Evolutionary conservation across 768 basidiomycete species (phyloP).

Genomic region (Lyophyllum semitale): DNA sequence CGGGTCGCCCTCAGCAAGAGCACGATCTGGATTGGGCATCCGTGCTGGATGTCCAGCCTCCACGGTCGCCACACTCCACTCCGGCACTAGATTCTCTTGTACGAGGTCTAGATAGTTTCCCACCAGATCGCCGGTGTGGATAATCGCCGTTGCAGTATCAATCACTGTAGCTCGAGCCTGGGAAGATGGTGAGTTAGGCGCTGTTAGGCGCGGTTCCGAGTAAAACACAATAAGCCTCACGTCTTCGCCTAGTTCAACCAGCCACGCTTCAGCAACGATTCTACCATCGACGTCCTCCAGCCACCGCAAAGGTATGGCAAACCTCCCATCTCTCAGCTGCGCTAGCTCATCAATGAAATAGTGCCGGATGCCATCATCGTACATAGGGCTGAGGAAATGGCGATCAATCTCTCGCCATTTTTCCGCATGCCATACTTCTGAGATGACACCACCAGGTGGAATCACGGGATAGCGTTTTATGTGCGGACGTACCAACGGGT

Average conservation of each 20-base stretch:
- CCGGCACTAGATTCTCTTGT: conserved; percentile 17
- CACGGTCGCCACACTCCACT: conserved; percentile 20
- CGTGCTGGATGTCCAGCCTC: conserved; percentile 17
- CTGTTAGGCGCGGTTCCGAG: too few species aligned
- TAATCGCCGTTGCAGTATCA: conserved; percentile 11
- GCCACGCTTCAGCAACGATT: conserved; percentile 1
- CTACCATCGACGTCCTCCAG: conserved; percentile 18
- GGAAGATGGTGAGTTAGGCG: neutral
- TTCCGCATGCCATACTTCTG: conserved; percentile 32
- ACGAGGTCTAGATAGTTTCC: conserved; percentile 21
- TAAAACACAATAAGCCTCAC: neutral
- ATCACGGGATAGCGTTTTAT: conserved; percentile 31
- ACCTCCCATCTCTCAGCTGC: conserved; percentile 6
- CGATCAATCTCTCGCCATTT: conserved; percentile 28
- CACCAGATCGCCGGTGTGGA: conserved; percentile 15
- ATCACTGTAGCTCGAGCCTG: neutral
- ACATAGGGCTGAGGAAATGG: conserved; percentile 28
- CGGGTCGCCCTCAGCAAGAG: conserved; percentile 28
- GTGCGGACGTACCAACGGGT: conserved; percentile 25
- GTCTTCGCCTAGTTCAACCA: neutral
- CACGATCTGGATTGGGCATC: conserved; percentile 36
- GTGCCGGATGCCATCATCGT: conserved; percentile 19
- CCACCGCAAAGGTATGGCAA: conserved; percentile 26
- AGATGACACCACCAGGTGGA: conserved; percentile 22
- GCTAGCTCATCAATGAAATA: conserved; percentile 26